Conservation (phyloP, 805 yeast genomes). For the Metschnikowia borealis region DNA sequence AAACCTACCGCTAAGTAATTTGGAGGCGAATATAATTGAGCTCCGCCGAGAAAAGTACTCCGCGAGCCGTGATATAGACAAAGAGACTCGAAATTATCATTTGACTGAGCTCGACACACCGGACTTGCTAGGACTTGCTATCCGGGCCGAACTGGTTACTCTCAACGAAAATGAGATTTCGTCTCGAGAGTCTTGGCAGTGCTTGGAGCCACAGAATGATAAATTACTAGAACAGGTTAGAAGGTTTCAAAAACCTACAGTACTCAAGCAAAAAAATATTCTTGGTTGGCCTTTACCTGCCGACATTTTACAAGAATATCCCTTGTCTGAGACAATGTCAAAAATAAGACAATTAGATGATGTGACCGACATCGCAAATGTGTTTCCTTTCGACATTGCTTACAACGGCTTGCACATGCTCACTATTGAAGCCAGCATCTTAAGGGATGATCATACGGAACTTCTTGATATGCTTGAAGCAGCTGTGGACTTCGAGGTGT, state of each 20-base stretch:
- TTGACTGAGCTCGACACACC: constrained; percentile 26
- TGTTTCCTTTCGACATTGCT: constrained; percentile 29
- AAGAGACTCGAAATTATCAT: constrained; percentile 26
- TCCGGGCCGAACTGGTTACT: constrained; percentile 1
- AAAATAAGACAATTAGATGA: neutral
- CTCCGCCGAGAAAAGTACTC: constrained; percentile 9
- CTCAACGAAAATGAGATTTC: neutral
- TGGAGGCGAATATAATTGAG: constrained; percentile 12
- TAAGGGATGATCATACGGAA: constrained; percentile 21
- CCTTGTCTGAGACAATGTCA: neutral
- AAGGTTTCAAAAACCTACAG: neutral
- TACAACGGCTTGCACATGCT: constrained; percentile 26
- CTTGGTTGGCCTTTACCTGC: neutral
- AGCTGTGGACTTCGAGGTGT: constrained; percentile 22
- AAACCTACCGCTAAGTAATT: constrained; percentile 19
- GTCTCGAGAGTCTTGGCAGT: neutral
- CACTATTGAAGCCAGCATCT: constrained; percentile 28
- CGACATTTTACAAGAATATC: neutral
- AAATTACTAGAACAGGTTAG: neutral
- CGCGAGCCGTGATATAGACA: constrained; percentile 4
- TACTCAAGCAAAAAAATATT: neutral
- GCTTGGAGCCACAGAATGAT: neutral
- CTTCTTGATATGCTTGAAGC: constrained; percentile 22
- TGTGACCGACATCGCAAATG: neutral
- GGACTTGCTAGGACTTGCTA: constrained; percentile 30